Percentiles rank a stretch among this genome's conserved stretches.
phyloP scores from a whole-genome alignment of 805 yeast genomes.

The Kodamaea fukazawae region DNA sequence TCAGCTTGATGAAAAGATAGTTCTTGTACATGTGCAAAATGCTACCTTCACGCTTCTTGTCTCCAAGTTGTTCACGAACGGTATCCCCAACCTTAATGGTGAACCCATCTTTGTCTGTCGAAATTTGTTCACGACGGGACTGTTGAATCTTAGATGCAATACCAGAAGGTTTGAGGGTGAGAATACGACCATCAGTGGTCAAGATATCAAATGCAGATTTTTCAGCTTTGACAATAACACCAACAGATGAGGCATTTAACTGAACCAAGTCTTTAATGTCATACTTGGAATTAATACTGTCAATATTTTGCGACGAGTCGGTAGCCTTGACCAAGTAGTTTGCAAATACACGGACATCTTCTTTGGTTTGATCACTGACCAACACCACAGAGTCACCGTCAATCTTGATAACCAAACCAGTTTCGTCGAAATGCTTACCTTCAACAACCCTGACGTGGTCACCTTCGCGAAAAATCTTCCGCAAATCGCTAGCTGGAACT shows the following conservation, averaged over 20 bases:
- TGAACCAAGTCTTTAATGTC: conserved; percentile 89
- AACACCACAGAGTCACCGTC: conserved; percentile 84
- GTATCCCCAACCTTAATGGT: conserved; percentile 89
- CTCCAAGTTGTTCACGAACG: conserved; percentile 71
- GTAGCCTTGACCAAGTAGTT: conserved; percentile 87
- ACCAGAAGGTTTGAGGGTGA: conserved; percentile 73
- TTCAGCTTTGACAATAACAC: conserved; percentile 87
- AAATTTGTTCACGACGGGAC: conserved; percentile 66
- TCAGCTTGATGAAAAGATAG: conserved; percentile 74
- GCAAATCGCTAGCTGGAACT: conserved; percentile 74
- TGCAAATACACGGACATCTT: conserved; percentile 89
- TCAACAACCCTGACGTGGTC: conserved; percentile 91
- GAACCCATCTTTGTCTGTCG: conserved; percentile 82
- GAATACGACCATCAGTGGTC: conserved; percentile 74
- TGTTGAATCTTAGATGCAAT: conserved; percentile 73
- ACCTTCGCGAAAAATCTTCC: conserved; percentile 86
- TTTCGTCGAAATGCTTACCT: conserved; percentile 90
- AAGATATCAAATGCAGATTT: conserved; percentile 79
- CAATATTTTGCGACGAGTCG: conserved; percentile 60
- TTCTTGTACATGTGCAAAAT: conserved; percentile 84
- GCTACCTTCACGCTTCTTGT: conserved; percentile 77
- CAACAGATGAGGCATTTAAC: conserved; percentile 80
- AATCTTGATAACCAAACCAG: conserved; percentile 87
- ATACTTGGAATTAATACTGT: conserved; percentile 72
- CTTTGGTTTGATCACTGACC: conserved; percentile 82